Percentiles rank a stretch among this genome's conserved stretches.
phyloP scores from a whole-genome alignment of 164 flowering plant species.

The Dillenia turbinata region DNA sequence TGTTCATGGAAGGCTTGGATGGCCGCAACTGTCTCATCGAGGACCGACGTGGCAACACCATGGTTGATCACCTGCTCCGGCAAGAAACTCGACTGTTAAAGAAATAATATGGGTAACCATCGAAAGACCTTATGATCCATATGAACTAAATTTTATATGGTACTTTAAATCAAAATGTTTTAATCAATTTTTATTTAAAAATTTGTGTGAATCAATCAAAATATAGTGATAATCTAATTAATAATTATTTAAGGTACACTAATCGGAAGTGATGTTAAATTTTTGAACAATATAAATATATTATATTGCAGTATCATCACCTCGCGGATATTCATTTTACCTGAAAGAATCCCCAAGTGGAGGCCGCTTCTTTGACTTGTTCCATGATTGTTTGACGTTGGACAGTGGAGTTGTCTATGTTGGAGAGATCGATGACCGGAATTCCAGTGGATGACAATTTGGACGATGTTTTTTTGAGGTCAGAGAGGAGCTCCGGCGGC shows the following conservation, averaged over 20 bases:
- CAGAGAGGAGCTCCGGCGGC: conserved; percentile 21
- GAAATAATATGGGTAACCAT: too few species aligned
- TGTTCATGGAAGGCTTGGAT: neutral
- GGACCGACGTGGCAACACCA: conserved; percentile 9
- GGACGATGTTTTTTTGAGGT: conserved; percentile 3
- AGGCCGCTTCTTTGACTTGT: conserved; percentile 18
- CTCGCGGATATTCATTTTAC: neutral
- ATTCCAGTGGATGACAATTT: neutral
- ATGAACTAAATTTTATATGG: too few species aligned
- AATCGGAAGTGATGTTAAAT: too few species aligned
- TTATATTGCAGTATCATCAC: too few species aligned
- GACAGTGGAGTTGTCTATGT: conserved; percentile 1
- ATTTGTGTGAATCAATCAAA: too few species aligned
- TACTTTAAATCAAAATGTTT: too few species aligned
- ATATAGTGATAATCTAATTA: too few species aligned
- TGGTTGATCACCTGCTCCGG: conserved; percentile 13
- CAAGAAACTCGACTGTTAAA: too few species aligned
- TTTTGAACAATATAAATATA: too few species aligned
- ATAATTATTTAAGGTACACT: too few species aligned
- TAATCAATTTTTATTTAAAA: too few species aligned
- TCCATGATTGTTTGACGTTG: conserved; percentile 12
- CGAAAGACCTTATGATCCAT: too few species aligned
- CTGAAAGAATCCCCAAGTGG: conserved; percentile 29
- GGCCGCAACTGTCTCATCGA: conserved; percentile 3
- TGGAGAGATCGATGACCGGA: conserved; percentile 22